Evolutionary conservation across 2,329 filamentous ascomycete genomes (phyloP).

Genomic region (Byssoonygena ceratinophila): DNA sequence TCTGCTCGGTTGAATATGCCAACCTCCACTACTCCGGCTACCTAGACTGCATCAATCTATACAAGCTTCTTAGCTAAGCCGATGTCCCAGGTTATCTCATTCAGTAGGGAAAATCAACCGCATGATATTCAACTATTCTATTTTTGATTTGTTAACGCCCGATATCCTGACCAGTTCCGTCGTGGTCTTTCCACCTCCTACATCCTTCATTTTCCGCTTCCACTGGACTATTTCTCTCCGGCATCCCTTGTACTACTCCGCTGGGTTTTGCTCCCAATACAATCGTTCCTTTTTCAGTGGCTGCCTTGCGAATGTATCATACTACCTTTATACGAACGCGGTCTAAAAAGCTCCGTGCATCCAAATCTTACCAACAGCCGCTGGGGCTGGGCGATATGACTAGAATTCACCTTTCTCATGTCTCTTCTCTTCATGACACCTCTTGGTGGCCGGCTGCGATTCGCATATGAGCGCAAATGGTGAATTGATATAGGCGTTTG

Average conservation of each 20-base stretch:
- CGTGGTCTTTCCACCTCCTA: no score
- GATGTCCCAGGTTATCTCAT: not conserved
- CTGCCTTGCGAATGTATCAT: conserved; percentile 24
- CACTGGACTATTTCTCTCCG: not conserved
- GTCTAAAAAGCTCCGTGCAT: not conserved
- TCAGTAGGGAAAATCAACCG: not conserved
- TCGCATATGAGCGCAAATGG: conserved; percentile 9
- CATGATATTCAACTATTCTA: not conserved
- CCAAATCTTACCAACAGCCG: not conserved
- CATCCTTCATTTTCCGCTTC: not conserved
- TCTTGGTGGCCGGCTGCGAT: not conserved
- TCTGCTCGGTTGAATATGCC: conserved; percentile 19
- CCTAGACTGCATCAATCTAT: conserved; percentile 3
- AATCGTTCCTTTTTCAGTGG: conserved; percentile 18
- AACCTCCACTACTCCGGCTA: conserved; percentile 12
- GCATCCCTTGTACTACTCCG: not conserved
- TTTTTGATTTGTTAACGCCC: no score
- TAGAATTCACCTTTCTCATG: not conserved
- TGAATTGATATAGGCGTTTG: conserved; percentile 15
- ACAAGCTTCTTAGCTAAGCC: not conserved
- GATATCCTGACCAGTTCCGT: no score
- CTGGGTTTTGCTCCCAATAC: not conserved
- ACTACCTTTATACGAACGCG: conserved; percentile 14
- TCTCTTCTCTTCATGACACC: not conserved
- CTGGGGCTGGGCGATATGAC: conserved; percentile 3